Base-by-base conservation (phyloP, 2,329 filamentous ascomycete genomes). In the Aureobasidium sp. region DNA sequence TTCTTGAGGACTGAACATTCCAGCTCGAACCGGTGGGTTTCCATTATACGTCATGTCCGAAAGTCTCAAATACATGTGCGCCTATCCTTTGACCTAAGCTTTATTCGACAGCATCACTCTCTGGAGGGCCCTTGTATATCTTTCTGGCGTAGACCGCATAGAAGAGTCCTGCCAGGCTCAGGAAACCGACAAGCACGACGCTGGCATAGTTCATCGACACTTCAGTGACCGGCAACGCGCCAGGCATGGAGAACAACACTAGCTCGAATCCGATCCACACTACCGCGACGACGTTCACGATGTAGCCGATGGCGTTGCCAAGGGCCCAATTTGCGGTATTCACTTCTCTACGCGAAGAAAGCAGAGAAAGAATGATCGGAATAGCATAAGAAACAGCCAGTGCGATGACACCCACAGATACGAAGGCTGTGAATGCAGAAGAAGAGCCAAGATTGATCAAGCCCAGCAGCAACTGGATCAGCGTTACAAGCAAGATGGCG, bases 111-210 rank as follows among this genome's bases (percentile, higher is more conserved):
- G 56, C 56, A 59, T 59, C 56, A 39, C 42, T 48, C 56, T 59
- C 56, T 2, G 56, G 56, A 8, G 56, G 56, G 1, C 56, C 56
- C 32, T 44, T 23, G 32, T 59, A 59, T 7, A 39, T 15, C 34
- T 84, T 83, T 74, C 83, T 82, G 34, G 87, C 87, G 85, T 86
- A 89, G 57, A 79, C 79, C 67, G 84, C 77, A 76, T 91, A 91
- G 86, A 87, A 91, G 10, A 76, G 72, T 8, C 78, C 80, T 0
- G 87, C 83, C 62, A 90, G 79, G 41, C 77, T 57, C 61, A 83
- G 80, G 64, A 88, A 87, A 4, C 79, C 85, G 29, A 87, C 81
- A 67, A 90, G 89, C 15, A 91, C 87, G 32, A 86, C 87, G n/a
- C 84, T 51, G 10, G 82, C 81, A 67, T 85, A 85, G 65, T 84